A percentile compares a stretch with the other conserved stretches of the same genome.
phyloP scores from a whole-genome alignment of 2,329 filamentous ascomycete species.

The Sclerotinia nivalis region DNA sequence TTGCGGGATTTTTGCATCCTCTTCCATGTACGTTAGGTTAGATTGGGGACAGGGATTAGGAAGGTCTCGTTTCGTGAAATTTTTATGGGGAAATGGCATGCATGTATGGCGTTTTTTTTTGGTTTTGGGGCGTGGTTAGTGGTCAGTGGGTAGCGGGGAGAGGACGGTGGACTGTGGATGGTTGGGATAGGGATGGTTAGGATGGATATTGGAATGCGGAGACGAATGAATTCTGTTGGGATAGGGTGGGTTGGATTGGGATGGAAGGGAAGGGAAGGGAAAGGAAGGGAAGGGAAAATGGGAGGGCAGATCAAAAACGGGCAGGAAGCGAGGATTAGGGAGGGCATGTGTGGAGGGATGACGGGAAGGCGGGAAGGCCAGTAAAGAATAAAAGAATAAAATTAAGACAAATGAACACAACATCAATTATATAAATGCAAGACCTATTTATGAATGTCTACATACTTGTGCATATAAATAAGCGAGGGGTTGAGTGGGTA shows the following conservation, averaged over 20 bases:
- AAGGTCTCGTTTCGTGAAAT: background rate
- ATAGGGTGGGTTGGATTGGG: background rate
- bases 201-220: background rate
- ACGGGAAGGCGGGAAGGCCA: background rate
- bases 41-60: background rate
- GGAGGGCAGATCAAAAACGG: background rate
- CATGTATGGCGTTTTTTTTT: slow-evolving; percentile 3
- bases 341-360: background rate
- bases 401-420: background rate
- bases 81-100: background rate
- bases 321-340: background rate
- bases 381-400: background rate
- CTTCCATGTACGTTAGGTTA: background rate
- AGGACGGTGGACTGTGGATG: background rate
- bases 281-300: background rate
- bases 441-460: background rate
- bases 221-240: background rate
- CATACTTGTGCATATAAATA: background rate
- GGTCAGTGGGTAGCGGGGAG: background rate
- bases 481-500: no score
- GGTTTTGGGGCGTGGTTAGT: background rate
- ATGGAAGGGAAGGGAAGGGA: background rate
- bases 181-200: background rate
- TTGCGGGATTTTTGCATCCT: background rate
- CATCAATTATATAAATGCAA: background rate